Evolutionary conservation across 169 alveolate genomes (phyloP).

Genomic region (Cryptosporidium xiaoi): DNA sequence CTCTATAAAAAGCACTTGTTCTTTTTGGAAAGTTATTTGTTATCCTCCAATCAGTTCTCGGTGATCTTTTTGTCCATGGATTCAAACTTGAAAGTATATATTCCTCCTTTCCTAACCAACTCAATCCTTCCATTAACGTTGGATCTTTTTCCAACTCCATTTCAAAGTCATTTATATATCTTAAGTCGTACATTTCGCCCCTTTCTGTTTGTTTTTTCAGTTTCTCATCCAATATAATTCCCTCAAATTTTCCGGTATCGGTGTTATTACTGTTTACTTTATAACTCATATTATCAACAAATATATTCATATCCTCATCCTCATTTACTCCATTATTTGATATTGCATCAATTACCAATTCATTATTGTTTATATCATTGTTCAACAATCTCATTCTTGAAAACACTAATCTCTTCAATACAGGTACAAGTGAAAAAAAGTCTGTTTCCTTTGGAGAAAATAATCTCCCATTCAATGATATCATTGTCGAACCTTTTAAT

Average conservation of each 20-base stretch:
- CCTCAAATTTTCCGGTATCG: background rate
- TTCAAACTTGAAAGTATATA: constrained; percentile 26
- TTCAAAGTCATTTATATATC: constrained; percentile 8
- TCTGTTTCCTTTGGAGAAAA: constrained; percentile 43
- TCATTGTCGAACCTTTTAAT: constrained; percentile 43
- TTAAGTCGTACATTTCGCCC: constrained; percentile 41
- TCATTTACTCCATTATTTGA: constrained; percentile 50
- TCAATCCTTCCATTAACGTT: constrained; percentile 27
- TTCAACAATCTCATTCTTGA: constrained; percentile 6
- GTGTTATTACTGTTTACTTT: background rate
- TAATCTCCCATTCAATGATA: constrained; percentile 44
- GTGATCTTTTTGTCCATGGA: constrained; percentile 53
- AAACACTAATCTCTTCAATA: constrained; percentile 27
- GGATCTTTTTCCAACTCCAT: constrained; percentile 50
- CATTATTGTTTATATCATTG: background rate
- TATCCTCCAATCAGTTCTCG: constrained; percentile 70
- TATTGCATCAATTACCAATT: constrained; percentile 11
- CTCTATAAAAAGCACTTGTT: constrained; percentile 36
- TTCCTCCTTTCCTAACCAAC: constrained; percentile 64
- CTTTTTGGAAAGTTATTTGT: background rate
- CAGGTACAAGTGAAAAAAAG: constrained; percentile 28
- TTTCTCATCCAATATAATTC: background rate
- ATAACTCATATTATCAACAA: constrained; percentile 12
- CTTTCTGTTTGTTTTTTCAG: background rate
- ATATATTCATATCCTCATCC: constrained; percentile 20